Conservation (phyloP, 768 basidiomycete genomes). For the Chalciporus piperatus region DNA sequence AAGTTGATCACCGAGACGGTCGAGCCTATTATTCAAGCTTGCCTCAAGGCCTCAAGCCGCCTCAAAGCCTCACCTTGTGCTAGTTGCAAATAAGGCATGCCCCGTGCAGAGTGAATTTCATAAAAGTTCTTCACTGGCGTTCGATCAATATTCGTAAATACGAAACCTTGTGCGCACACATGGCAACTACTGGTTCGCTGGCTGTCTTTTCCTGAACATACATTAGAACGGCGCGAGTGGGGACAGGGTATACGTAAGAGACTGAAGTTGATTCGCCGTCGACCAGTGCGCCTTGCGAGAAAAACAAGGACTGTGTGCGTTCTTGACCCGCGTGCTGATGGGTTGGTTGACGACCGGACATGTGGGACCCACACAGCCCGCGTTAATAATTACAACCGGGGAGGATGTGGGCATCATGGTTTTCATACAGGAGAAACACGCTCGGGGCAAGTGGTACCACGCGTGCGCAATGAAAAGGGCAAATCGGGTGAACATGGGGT, state of each 20-base stretch:
- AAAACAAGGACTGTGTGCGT: constrained; percentile 5
- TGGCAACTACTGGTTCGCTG: background rate
- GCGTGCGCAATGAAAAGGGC: background rate
- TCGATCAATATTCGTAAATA: constrained; percentile 7
- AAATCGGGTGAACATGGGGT: background rate
- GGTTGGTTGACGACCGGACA: background rate
- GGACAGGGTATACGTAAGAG: background rate
- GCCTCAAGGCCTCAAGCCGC: background rate
- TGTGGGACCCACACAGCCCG: constrained; percentile 2
- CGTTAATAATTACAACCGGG: background rate
- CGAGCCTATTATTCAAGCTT: background rate
- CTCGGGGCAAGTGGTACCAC: background rate
- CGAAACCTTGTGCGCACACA: constrained; percentile 6
- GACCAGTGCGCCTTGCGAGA: constrained; percentile 8
- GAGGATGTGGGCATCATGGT: background rate
- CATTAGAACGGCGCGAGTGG: background rate
- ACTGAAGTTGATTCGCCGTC: background rate
- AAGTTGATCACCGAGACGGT: background rate
- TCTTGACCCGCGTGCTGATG: constrained; percentile 6
- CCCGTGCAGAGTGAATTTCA: background rate
- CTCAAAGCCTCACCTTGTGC: background rate
- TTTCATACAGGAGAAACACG: background rate
- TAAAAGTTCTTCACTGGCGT: background rate
- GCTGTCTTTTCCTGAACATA: background rate
- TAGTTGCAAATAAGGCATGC: background rate